A percentile compares a stretch with the other conserved stretches of the same genome.
Conservation (phyloP, 768 basidiomycete species). For the Fomitopsis serialis region DNA sequence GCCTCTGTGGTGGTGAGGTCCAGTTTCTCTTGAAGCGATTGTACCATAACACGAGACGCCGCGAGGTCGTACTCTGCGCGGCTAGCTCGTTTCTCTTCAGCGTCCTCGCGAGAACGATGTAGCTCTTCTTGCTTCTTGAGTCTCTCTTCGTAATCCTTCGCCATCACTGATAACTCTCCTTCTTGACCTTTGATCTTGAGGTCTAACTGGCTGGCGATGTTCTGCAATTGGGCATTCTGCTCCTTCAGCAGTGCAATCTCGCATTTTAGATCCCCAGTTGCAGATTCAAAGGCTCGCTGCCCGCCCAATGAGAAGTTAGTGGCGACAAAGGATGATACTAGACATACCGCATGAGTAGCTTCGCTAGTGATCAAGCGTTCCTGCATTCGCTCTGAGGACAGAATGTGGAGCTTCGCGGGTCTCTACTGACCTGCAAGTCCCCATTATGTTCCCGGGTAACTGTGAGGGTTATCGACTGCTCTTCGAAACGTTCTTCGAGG, state of each 20-base stretch:
- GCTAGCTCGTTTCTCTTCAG: slow-evolving; percentile 9
- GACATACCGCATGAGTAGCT: slow-evolving; percentile 30
- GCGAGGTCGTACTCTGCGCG: slow-evolving; percentile 14
- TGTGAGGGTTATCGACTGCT: slow-evolving; percentile 46
- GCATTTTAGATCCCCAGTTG: slow-evolving; percentile 27
- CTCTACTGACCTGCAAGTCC: slow-evolving; percentile 42
- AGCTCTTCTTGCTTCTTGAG: slow-evolving; percentile 8
- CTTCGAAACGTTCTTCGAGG: slow-evolving; percentile 57
- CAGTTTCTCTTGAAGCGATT: slow-evolving; percentile 12
- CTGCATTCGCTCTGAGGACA: slow-evolving; percentile 16
- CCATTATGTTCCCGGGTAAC: slow-evolving; percentile 50
- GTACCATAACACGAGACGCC: slow-evolving; percentile 10
- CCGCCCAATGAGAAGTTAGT: slow-evolving; percentile 9
- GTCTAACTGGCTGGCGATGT: slow-evolving; percentile 14
- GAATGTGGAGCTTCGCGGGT: not conserved
- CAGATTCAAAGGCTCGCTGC: slow-evolving; percentile 26
- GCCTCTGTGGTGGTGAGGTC: slow-evolving; percentile 11
- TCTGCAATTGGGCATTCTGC: slow-evolving; percentile 30
- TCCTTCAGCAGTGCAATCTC: slow-evolving; percentile 38
- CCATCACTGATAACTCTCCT: not conserved
- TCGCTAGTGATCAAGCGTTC: slow-evolving; percentile 35
- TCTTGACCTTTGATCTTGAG: slow-evolving; percentile 9
- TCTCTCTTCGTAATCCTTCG: slow-evolving; percentile 13
- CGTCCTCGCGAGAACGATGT: slow-evolving; percentile 3
- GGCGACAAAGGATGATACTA: not conserved